phyloP scores from a whole-genome alignment of 345 rosid genomes.

The Populus euphratica region DNA sequence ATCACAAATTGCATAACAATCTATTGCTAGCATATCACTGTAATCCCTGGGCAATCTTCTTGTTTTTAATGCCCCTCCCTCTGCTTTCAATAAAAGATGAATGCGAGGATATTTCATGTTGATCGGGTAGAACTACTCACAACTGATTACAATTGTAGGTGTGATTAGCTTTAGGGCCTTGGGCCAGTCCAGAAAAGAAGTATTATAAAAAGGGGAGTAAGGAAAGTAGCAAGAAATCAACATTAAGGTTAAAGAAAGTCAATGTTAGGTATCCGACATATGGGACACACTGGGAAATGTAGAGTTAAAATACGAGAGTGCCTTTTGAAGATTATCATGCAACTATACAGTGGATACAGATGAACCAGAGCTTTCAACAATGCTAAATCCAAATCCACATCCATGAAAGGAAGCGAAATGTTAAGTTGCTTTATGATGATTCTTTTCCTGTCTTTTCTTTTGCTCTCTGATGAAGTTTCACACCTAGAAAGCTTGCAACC shows the following conservation, averaged over 20 bases:
- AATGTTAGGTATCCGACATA: constrained; percentile 25
- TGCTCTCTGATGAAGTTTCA: constrained; percentile 25
- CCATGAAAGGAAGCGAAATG: constrained; percentile 17
- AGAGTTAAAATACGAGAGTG: constrained; percentile 15
- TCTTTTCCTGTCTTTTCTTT: constrained; percentile 14
- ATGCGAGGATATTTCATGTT: not conserved
- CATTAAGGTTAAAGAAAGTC: constrained; percentile 10
- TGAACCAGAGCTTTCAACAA: constrained; percentile 12
- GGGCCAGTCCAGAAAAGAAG: not conserved
- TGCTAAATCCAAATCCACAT: constrained; percentile 10
- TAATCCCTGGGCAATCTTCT: not conserved
- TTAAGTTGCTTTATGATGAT: constrained; percentile 19
- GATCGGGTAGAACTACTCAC: not conserved
- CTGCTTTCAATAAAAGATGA: not conserved
- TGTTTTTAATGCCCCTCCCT: not conserved
- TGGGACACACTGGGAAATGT: constrained; percentile 7
- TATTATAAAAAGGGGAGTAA: not conserved
- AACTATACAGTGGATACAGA: constrained; percentile 14
- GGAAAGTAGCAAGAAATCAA: not conserved
- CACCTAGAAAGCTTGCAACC: constrained; percentile 22
- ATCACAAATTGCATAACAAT: not conserved
- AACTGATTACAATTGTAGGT: not conserved
- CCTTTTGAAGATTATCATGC: constrained; percentile 16
- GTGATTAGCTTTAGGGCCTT: not conserved
- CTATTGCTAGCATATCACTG: not conserved